Base-by-base conservation (phyloP, 1,284 basidiomycete species). In the Somion occarium region DNA sequence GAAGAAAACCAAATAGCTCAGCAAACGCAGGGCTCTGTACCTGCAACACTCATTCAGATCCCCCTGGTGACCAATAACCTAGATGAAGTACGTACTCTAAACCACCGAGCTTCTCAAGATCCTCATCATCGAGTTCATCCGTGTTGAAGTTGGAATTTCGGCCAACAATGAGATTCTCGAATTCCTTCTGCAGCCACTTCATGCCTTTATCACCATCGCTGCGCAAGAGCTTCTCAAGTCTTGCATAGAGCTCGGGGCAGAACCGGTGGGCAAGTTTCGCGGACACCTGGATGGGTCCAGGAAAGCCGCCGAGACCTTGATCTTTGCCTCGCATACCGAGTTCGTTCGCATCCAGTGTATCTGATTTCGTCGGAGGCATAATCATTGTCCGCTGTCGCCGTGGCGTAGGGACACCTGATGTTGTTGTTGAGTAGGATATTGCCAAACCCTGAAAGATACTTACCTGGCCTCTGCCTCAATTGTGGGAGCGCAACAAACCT, bases 81-180 rank as follows among this genome's bases (percentile, higher is more conserved):
- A 11, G 22, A 5, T 23, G 30, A 18, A 7, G 18, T 27, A 23
- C 56, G 65, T 87, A 92, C 69, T 94, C 91, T 26, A 88, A 81
- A 0, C 91, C 90, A 2, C 90, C 89, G n/a, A 93, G 71, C 63
- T 85, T 78, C 59, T 91, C 88, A 51, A 90, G 66, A 65, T 93
- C 82, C 11, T 88, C 85, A 53, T 78, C 77, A 2, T 66, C 85
- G 78, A 73, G 78, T 69, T 59, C 80, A 71, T 66, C 89, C 68
- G 60, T 82, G 46, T 80, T 74, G 63, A 94, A 91, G 56, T 83
- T 75, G 20, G 85, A 89, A 64, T 93, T 94, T 39, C 88, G 70
- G 0, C 85, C 83, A 2, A 88, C 80, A 20, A 79, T 69, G 3
- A 77, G 59, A 5, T 63, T 65, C 26, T 65, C 64, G 47, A 76